Evolutionary conservation across 257 asterid species (phyloP), one percentile per base, ranked within the genome.

Genomic region (Gentiana dahurica): DNA sequence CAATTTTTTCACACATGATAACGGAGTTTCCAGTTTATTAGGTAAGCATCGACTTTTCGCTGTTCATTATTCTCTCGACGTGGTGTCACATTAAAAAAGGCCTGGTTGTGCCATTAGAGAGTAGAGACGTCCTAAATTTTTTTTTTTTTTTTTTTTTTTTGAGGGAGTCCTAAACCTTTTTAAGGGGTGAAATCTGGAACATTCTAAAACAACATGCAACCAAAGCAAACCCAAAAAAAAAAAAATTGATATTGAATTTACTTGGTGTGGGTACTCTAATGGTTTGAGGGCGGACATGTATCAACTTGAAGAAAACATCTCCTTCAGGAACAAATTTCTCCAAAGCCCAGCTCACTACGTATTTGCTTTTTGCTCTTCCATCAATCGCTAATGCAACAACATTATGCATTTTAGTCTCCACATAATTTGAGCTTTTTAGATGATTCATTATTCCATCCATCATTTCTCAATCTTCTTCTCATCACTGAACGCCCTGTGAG

Each of bases 311-410:
- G 76, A 57, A 61, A 63, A 75, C 56, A 50, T 60, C 58, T 52
- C 87, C 89, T 69, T 90, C 89, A n/a, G 84, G 80, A n/a, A 79
- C 81, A 64, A 90, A 85, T 61, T 87, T 90, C 7, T 90, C 96
- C 72, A 90, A 65, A n/a, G 98, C 98, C 98, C 96, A 90, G 32
- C 59, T 79, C 39, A 90, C 61, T 15, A 79, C 75, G 63, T 63
- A 49, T 72, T 82, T 81, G 80, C 83, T 69, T 53, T 75, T 82
- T 62, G 47, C 75, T 55, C 77, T 79, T 59, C 84, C 87, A 66
- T 70, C 85, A 9, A 87, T 59, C 56, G 94, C 96, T 55, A 90
- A 65, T 3, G 79, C 87, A 48, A 68, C 73, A 34, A 80, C 46
- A 54, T 75, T 34, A 48, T 61, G 56, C 55, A 77, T 65, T 13